A percentile compares a stretch with the other conserved stretches of the same genome.
phyloP scores from a whole-genome alignment of 1,284 basidiomycete species.

The Moesziomyces antarcticus region DNA sequence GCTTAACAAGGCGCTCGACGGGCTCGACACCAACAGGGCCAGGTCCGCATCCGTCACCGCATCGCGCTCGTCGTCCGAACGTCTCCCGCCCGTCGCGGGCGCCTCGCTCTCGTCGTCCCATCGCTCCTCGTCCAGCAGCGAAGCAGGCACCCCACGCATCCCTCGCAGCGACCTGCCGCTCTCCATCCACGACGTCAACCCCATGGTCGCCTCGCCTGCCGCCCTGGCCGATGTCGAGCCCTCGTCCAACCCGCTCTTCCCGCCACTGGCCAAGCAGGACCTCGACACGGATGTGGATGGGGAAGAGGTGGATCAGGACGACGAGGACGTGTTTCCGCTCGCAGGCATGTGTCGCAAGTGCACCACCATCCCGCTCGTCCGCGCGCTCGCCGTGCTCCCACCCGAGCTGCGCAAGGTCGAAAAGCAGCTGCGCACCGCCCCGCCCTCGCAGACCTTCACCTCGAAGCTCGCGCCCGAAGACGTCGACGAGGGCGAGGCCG shows the following conservation, averaged over 20 bases:
- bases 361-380: conserved; percentile 46
- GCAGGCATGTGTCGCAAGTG: conserved; percentile 66
- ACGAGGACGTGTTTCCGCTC: conserved; percentile 52
- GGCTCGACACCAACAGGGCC: conserved; percentile 30
- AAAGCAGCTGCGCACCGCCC: conserved; percentile 38
- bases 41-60: conserved; percentile 17
- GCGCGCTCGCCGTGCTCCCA: conserved; percentile 57
- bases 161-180: conserved; percentile 36
- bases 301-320: conserved; percentile 34
- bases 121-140: conserved; percentile 28
- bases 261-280: background rate
- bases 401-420: conserved; percentile 62
- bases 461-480: conserved; percentile 40
- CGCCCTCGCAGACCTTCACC: conserved; percentile 21
- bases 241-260: conserved; percentile 16
- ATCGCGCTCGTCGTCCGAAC: conserved; percentile 10
- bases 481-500: conserved; percentile 59
- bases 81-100: conserved; percentile 3
- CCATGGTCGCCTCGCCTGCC: conserved; percentile 12
- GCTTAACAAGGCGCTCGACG: conserved; percentile 36
- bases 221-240: conserved; percentile 10
- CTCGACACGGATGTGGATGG: background rate
- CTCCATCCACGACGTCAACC: conserved; percentile 27
- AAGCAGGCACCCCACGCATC: conserved; percentile 18
- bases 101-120: conserved; percentile 13